These are phyloP conservation scores for Corymbia maculata DNA, from an alignment of 345 rosid species.

Conservation along the genomic window DNA sequence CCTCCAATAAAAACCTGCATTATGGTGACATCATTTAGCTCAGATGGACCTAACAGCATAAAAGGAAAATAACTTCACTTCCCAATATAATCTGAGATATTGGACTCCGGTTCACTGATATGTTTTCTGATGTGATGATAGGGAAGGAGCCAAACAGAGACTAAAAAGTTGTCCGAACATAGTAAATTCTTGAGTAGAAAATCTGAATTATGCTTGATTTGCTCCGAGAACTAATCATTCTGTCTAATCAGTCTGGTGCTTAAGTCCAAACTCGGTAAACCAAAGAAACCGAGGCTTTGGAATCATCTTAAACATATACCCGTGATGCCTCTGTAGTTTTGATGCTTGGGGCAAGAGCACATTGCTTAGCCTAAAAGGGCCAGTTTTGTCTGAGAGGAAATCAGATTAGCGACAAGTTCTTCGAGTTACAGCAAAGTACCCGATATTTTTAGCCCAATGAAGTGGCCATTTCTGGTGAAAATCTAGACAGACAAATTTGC, in stretches of 20 bases:
- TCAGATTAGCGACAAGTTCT: not conserved
- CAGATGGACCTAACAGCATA: not conserved
- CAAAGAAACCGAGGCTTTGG: no score
- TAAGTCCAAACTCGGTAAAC: no score
- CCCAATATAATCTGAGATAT: not conserved
- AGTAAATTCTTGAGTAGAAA: not conserved
- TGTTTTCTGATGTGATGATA: not conserved
- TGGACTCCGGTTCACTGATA: not conserved
- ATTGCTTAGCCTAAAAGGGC: not conserved
- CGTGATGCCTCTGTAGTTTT: not conserved
- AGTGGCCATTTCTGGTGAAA: not conserved
- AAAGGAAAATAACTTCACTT: not conserved
- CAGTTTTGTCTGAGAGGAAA: not conserved
- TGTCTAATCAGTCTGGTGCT: no score
- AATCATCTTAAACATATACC: not conserved
- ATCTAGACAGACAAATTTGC: not conserved
- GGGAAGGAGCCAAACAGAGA: not conserved
- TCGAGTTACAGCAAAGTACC: not conserved
- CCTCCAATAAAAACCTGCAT: not conserved
- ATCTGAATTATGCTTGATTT: not conserved
- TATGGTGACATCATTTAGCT: not conserved
- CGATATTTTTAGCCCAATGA: not conserved
- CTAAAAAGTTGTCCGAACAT: not conserved
- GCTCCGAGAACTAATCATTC: not conserved
- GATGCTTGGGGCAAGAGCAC: not conserved